Conservation (phyloP, 306 rosid genomes). For the Fragaria nilgerrensis region DNA sequence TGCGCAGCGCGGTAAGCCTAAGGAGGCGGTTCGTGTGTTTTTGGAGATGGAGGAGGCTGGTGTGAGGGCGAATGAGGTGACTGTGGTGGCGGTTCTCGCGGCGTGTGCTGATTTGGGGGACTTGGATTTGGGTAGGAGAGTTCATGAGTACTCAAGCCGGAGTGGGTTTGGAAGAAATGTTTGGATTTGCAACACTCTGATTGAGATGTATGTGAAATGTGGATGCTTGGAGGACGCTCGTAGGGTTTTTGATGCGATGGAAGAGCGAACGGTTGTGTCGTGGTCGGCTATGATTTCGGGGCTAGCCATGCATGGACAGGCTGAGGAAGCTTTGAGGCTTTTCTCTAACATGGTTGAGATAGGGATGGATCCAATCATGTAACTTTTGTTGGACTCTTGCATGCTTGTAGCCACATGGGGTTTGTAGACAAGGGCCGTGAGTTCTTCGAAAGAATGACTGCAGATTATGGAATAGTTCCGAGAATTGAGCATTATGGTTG, state of each 20-base stretch:
- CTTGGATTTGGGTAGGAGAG: conserved; percentile 44
- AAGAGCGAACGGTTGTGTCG: conserved; percentile 45
- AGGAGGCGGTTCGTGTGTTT: conserved; percentile 43
- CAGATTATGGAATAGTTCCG: conserved; percentile 45
- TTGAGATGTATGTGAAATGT: conserved; percentile 58
- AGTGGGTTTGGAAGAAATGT: conserved; percentile 34
- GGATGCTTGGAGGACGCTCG: conserved; percentile 51
- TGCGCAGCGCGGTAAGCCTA: conserved; percentile 49
- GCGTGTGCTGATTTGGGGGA: conserved; percentile 56
- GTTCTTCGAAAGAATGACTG: conserved; percentile 42
- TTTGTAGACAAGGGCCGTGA: conserved; percentile 45
- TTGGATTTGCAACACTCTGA: conserved; percentile 44
- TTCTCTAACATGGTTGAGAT: conserved; percentile 36
- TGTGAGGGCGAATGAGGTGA: conserved; percentile 48
- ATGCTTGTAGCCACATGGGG: conserved; percentile 65
- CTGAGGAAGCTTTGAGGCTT: conserved; percentile 44
- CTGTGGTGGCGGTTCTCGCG: conserved; percentile 45
- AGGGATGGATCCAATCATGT: conserved; percentile 45
- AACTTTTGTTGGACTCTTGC: conserved; percentile 48
- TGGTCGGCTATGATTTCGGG: conserved; percentile 61
- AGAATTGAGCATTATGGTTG: conserved; percentile 56
- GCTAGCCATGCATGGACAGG: conserved; percentile 49
- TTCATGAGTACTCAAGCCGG: conserved; percentile 37
- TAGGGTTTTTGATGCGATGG: conserved; percentile 33
- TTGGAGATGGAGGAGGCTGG: conserved; percentile 45